Evolutionary conservation across 2,329 filamentous ascomycete genomes (phyloP), one percentile per base, ranked within the genome.

Genomic region (Elsinoe ampelina): DNA sequence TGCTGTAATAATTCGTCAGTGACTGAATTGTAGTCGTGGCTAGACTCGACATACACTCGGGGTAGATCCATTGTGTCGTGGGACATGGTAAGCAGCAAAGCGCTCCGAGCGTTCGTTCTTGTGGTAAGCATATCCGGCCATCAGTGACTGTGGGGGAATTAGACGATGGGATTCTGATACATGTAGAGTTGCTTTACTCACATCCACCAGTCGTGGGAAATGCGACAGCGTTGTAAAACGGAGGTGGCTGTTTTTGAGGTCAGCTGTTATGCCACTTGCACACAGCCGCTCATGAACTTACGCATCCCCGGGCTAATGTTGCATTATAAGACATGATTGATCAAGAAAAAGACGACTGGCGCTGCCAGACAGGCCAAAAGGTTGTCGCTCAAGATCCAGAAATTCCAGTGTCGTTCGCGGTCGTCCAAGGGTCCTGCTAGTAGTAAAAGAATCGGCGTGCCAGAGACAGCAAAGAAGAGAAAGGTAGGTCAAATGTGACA

Each of bases 31-130:
- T 3, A n/a, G 13, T n/a, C 51, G 34, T 36, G 17, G n/a, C 51
- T 30, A 12, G 15, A n/a, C 12, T 34, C 22, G 19, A 58, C 72
- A 63, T 68, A 83, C 80, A 73, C 58, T 80, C 72, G 19, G 78
- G 76, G 63, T 85, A 86, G 41, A 80, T 72, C 85, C 86, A 97
- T 58, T 92, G 82, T 10, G 87, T 86, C 66, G 88, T 78, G 32
- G 93, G 93, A 70, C 93, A 98, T 60, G 93, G 93, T 58, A 98
- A 72, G 70, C 93, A 98, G 70, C 93, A 98, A 35, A 75, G 76
- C 3, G 83, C 63, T 35, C 76, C 75, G 10, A 72, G 70, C 5
- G 74, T 62, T 3, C 65, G 57, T 7, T 70, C 61, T 8, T 79
- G 63, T 0, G 68, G 63, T 45, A 80, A 73, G 69, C 79, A 88